These are phyloP conservation scores for Phytophthora parvispora DNA, from an alignment of 352 stramenopile species.

Conservation along the genomic window DNA sequence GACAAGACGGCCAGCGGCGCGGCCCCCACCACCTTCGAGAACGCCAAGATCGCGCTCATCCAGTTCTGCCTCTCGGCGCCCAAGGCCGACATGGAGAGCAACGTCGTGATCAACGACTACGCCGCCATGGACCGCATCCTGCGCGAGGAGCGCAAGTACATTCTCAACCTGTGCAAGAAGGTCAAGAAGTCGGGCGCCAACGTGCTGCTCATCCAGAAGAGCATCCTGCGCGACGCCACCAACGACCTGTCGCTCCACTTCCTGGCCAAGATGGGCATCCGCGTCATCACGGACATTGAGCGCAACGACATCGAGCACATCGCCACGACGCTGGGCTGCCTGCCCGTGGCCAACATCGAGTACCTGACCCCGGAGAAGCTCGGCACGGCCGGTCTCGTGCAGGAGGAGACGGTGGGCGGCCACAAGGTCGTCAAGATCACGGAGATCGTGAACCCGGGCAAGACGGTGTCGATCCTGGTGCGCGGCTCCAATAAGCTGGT, in stretches of 20 bases:
- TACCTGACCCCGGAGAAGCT: slow-evolving; percentile 98
- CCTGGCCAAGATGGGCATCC: slow-evolving; percentile 99
- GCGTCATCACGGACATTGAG: slow-evolving; percentile 99
- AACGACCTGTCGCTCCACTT: slow-evolving; percentile 99
- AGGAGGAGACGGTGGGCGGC: slow-evolving; percentile 96
- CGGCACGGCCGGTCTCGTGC: slow-evolving; percentile 94
- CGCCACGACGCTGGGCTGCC: slow-evolving; percentile 96
- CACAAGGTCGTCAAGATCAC: slow-evolving; percentile 99
- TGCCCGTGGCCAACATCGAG: slow-evolving; percentile 99
- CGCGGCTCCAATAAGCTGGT: slow-evolving; percentile 99
- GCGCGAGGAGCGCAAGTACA: slow-evolving; percentile 99
- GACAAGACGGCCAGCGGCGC: slow-evolving; percentile 75
- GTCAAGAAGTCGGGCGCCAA: slow-evolving; percentile 99
- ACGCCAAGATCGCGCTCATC: slow-evolving; percentile 99
- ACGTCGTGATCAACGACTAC: slow-evolving; percentile 99
- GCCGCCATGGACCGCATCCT: slow-evolving; percentile 99
- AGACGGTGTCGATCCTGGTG: slow-evolving; percentile 98
- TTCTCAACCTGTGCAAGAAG: slow-evolving; percentile 97
- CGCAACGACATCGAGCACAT: slow-evolving; percentile 99
- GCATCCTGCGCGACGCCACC: slow-evolving; percentile 99
- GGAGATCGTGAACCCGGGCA: slow-evolving; percentile 95
- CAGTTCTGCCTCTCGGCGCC: slow-evolving; percentile 99
- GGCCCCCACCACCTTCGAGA: slow-evolving; percentile 90
- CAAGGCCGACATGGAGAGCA: slow-evolving; percentile 99
- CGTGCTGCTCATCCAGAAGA: slow-evolving; percentile 99